Percentiles rank a stretch among this genome's conserved stretches.
These are phyloP conservation scores for Gossypium stocksii DNA, from an alignment of 345 rosid genomes.

Conservation along the genomic window DNA sequence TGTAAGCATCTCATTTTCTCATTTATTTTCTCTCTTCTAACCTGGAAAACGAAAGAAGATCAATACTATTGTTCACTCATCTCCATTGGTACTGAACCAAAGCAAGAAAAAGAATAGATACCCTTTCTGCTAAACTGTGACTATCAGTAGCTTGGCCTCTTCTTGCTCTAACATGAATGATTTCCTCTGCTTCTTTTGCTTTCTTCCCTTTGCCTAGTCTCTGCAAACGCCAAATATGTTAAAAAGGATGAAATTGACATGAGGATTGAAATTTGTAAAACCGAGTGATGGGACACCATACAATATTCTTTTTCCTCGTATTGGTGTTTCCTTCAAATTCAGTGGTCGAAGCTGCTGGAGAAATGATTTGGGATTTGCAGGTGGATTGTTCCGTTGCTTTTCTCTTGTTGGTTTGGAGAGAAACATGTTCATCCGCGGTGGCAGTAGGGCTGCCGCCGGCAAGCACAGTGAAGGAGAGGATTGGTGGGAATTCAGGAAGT, in stretches of 20 bases:
- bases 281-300: too few relatives aligned
- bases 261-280: too few relatives aligned
- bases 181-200: conserved; percentile 34
- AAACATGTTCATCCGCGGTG: background rate
- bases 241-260: background rate
- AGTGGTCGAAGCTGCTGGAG: conserved; percentile 24
- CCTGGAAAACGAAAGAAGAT: conserved; percentile 20
- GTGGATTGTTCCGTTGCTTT: conserved; percentile 25
- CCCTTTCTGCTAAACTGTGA: conserved; percentile 63
- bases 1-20: conserved; percentile 43
- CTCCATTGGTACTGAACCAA: background rate
- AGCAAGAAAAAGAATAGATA: conserved; percentile 8
- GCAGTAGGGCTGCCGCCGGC: conserved; percentile 7
- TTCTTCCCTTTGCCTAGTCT: conserved; percentile 34
- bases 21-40: conserved; percentile 55
- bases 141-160: conserved; percentile 56
- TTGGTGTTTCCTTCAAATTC: background rate
- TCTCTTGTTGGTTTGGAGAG: conserved; percentile 23
- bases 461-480: background rate
- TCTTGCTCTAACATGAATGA: conserved; percentile 25
- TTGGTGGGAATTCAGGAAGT: conserved; percentile 18
- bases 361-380: conserved; percentile 10
- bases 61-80: background rate
- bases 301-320: conserved; percentile 15
- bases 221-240: conserved; percentile 21